A percentile compares a stretch with the other conserved stretches of the same genome.
These are phyloP conservation scores for Fusarium penzigii DNA, from an alignment of 2,329 filamentous ascomycete species.

Conservation along the genomic window DNA sequence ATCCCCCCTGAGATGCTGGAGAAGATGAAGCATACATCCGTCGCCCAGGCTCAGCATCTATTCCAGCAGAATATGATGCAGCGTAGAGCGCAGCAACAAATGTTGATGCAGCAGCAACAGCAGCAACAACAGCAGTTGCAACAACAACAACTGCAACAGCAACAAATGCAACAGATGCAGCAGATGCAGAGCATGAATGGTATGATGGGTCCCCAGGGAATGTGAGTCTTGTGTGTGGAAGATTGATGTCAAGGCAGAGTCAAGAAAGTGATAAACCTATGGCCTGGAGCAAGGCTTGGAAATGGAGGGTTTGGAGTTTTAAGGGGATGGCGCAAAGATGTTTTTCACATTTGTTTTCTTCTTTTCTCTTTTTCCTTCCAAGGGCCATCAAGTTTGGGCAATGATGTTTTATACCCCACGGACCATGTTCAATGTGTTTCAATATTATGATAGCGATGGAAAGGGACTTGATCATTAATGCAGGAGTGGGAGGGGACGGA, in stretches of 20 bases:
- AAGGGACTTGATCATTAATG: constrained; percentile 15
- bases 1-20: constrained; percentile 49
- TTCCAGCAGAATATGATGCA: constrained; percentile 36
- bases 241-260: constrained; percentile 2
- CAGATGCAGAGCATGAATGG: constrained; percentile 23
- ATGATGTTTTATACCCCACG: constrained; percentile 34
- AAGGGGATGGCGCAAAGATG: constrained; percentile 3
- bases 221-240: constrained; percentile 34
- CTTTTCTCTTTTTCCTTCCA: constrained; percentile 9
- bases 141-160: constrained; percentile 29
- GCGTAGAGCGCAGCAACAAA: constrained; percentile 35
- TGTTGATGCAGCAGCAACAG: constrained; percentile 40
- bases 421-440: constrained; percentile 27
- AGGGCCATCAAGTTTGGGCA: constrained; percentile 23
- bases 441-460: constrained; percentile 18
- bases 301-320: constrained; percentile 19
- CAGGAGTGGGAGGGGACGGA: not conserved
- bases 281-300: constrained; percentile 4
- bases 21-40: constrained; percentile 46
- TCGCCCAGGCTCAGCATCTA: constrained; percentile 39
- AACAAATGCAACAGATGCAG: constrained; percentile 27
- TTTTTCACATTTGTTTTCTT: no score
- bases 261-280: constrained; percentile 9
- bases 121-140: constrained; percentile 33
- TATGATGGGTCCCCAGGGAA: constrained; percentile 50